A percentile compares a stretch with the other conserved stretches of the same genome.
These are phyloP conservation scores for Fusarium annulatum DNA, from an alignment of 2,329 filamentous ascomycete species.

Conservation along the genomic window DNA sequence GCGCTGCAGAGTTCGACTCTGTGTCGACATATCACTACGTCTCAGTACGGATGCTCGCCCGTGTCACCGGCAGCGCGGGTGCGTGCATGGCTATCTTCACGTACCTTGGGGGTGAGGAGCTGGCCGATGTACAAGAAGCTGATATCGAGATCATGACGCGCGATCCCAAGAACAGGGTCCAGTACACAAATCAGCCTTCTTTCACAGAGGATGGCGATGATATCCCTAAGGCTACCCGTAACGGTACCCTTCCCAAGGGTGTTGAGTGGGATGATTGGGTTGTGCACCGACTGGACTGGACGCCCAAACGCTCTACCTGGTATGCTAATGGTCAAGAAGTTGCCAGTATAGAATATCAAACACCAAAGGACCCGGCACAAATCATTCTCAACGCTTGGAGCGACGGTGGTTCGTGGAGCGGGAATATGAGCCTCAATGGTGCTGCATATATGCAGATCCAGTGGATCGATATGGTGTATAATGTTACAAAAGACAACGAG, in stretches of 20 bases:
- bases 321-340: conserved; percentile 63
- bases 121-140: conserved; percentile 59
- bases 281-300: conserved; percentile 71
- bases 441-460: conserved; percentile 68
- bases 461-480: conserved; percentile 72
- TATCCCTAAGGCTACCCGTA: conserved; percentile 59
- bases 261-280: conserved; percentile 66
- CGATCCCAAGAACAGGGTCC: conserved; percentile 56
- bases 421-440: conserved; percentile 64
- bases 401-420: conserved; percentile 69
- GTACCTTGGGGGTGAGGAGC: conserved; percentile 54
- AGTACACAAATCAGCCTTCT: conserved; percentile 71
- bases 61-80: conserved; percentile 59
- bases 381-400: conserved; percentile 71
- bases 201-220: conserved; percentile 58
- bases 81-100: conserved; percentile 66
- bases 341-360: conserved; percentile 65
- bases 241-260: conserved; percentile 58
- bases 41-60: conserved; percentile 62
- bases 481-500: conserved; percentile 47
- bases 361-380: conserved; percentile 62
- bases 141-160: conserved; percentile 65
- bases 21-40: conserved; percentile 44
- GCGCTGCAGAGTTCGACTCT: conserved; percentile 61
- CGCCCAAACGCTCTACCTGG: conserved; percentile 64